A percentile compares a stretch with the other conserved stretches of the same genome.
Conservation (phyloP, 805 yeast genomes). For the Cyberlindnera nakhonratchasimensis region DNA sequence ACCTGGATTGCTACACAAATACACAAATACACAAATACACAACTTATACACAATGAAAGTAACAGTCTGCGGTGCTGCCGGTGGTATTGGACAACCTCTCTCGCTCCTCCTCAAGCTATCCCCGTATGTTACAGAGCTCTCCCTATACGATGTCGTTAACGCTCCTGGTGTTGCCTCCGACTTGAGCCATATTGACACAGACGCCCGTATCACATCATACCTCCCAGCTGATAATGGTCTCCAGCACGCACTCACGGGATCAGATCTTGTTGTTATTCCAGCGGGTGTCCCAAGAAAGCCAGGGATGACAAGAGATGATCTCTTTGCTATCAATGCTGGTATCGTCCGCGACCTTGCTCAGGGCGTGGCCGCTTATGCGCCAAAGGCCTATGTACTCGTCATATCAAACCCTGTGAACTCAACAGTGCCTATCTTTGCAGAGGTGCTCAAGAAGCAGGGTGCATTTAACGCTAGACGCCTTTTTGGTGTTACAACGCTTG, state of each 20-base stretch:
- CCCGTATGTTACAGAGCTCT: conserved; percentile 65
- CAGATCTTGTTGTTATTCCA: conserved; percentile 85
- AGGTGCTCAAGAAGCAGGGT: conserved; percentile 68
- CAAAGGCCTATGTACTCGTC: conserved; percentile 62
- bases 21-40: background rate
- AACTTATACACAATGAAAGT: conserved; percentile 45
- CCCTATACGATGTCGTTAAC: conserved; percentile 70
- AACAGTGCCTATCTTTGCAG: conserved; percentile 80
- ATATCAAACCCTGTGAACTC: conserved; percentile 85
- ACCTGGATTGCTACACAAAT: too few species aligned
- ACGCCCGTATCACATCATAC: conserved; percentile 60
- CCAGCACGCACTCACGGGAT: conserved; percentile 64
- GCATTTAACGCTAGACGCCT: conserved; percentile 72
- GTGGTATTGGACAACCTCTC: conserved; percentile 78
- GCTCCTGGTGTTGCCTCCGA: conserved; percentile 84
- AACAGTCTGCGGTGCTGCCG: conserved; percentile 79
- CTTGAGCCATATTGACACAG: conserved; percentile 74
- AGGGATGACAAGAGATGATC: conserved; percentile 85
- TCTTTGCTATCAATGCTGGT: conserved; percentile 79
- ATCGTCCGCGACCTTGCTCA: conserved; percentile 75
- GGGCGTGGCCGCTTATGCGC: conserved; percentile 62
- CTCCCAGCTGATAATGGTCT: conserved; percentile 67
- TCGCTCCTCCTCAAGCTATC: conserved; percentile 65
- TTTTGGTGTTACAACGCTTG: conserved; percentile 82
- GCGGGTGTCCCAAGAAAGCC: conserved; percentile 91